These are phyloP conservation scores for Abrus precatorius DNA, from an alignment of 306 rosid species.

Conservation along the genomic window DNA sequence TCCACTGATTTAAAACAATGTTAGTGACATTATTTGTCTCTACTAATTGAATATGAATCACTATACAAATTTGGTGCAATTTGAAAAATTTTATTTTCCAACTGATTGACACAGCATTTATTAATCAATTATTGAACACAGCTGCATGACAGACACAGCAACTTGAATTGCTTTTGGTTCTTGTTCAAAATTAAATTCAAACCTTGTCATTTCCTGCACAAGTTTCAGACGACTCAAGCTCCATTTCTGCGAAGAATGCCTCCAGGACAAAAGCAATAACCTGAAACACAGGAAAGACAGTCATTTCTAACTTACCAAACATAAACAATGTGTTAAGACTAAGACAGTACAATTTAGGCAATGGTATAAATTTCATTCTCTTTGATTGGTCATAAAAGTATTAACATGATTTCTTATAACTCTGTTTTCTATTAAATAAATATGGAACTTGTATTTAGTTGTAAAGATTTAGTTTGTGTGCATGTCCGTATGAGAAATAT, in stretches of 20 bases:
- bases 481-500: slow-evolving; percentile 18
- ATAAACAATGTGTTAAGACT: not conserved
- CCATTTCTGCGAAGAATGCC: slow-evolving; percentile 99
- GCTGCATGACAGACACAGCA: slow-evolving; percentile 11
- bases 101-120: slow-evolving; percentile 27
- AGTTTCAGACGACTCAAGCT: slow-evolving; percentile 69
- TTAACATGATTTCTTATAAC: slow-evolving; percentile 37
- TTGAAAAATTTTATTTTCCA: slow-evolving; percentile 10
- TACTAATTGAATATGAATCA: slow-evolving; percentile 24
- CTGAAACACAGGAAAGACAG: slow-evolving; percentile 63
- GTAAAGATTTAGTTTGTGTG: slow-evolving; percentile 4
- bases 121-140: slow-evolving; percentile 7
- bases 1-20: not conserved
- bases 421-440: slow-evolving; percentile 8
- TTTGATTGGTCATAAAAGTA: slow-evolving; percentile 17
- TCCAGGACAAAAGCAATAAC: slow-evolving; percentile 97
- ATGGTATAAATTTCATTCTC: slow-evolving; percentile 29
- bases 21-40: slow-evolving; percentile 15
- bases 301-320: slow-evolving; percentile 31
- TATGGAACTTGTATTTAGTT: slow-evolving; percentile 22
- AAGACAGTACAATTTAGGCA: not conserved
- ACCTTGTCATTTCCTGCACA: slow-evolving; percentile 70
- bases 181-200: slow-evolving; percentile 49
- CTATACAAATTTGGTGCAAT: slow-evolving; percentile 21
- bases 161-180: slow-evolving; percentile 24